A percentile compares a stretch with the other conserved stretches of the same genome.
These are phyloP conservation scores for Amaranthus palmeri DNA, from an alignment of 148 eudicot genomes.

Conservation along the genomic window DNA sequence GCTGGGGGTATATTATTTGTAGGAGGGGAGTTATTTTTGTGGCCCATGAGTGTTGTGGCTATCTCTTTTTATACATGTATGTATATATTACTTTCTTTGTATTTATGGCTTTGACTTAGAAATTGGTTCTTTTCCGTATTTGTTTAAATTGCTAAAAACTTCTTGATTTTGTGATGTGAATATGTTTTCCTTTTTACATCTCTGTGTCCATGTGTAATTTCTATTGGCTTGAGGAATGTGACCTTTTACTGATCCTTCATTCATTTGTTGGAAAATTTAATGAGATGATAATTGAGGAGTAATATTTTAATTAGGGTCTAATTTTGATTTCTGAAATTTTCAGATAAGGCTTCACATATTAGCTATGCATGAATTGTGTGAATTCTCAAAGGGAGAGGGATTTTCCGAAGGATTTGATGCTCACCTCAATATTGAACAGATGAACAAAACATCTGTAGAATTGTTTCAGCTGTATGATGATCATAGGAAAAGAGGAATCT, in stretches of 20 bases:
- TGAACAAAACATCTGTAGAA: slow-evolving; percentile 98
- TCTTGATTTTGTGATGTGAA: neutral
- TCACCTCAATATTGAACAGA: slow-evolving; percentile 96
- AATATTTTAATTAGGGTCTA: neutral
- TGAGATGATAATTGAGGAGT: neutral
- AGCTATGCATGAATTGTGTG: slow-evolving; percentile 97
- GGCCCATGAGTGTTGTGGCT: slow-evolving; percentile 2
- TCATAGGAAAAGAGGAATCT: slow-evolving; percentile 81
- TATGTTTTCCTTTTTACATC: slow-evolving; percentile 1
- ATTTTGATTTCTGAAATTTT: slow-evolving; percentile 23
- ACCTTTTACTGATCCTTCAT: neutral
- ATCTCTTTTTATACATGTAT: neutral
- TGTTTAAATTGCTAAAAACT: neutral
- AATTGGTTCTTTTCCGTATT: neutral
- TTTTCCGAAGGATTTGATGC: slow-evolving; percentile 98
- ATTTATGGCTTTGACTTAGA: neutral
- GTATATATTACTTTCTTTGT: neutral
- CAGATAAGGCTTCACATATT: slow-evolving; percentile 95
- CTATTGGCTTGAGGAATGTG: slow-evolving; percentile 3
- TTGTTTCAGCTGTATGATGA: slow-evolving; percentile 93
- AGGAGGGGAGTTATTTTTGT: neutral
- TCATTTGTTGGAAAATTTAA: neutral
- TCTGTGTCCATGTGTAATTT: slow-evolving; percentile 9
- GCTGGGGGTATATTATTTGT: neutral
- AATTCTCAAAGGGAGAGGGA: slow-evolving; percentile 91